Evolutionary conservation across 306 rosid species (phyloP).

Genomic region (Casuarina equisetifolia): DNA sequence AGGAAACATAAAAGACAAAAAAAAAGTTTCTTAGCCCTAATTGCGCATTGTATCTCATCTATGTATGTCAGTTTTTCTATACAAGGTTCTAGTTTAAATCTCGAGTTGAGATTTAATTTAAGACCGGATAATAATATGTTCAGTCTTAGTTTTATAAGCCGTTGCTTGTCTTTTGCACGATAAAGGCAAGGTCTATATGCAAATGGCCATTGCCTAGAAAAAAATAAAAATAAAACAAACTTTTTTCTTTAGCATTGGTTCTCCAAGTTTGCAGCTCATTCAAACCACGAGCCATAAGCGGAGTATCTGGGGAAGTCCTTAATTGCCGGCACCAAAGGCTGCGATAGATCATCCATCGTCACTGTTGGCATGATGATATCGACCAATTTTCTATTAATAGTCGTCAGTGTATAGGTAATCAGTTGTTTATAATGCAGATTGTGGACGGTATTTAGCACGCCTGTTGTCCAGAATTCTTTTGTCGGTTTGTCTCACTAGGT

Average conservation of each 20-base stretch:
- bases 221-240: no score
- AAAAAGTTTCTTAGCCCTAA: no score
- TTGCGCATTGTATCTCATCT: no score
- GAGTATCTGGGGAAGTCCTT: conserved; percentile 14
- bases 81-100: no score
- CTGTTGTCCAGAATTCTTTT: conserved; percentile 9
- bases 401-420: conserved; percentile 27
- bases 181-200: no score
- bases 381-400: neutral
- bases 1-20: no score
- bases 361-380: conserved; percentile 24
- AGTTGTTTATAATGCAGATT: conserved; percentile 38
- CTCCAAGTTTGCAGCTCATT: neutral
- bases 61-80: no score
- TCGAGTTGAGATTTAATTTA: no score
- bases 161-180: no score
- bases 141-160: no score
- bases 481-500: conserved; percentile 30
- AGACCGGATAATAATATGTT: no score
- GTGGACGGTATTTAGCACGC: neutral
- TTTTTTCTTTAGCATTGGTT: neutral
- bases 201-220: no score
- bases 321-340: conserved; percentile 27
- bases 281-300: neutral
- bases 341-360: neutral